Conservation (phyloP, 1,284 basidiomycete species). For the Blastosporella zonata region DNA sequence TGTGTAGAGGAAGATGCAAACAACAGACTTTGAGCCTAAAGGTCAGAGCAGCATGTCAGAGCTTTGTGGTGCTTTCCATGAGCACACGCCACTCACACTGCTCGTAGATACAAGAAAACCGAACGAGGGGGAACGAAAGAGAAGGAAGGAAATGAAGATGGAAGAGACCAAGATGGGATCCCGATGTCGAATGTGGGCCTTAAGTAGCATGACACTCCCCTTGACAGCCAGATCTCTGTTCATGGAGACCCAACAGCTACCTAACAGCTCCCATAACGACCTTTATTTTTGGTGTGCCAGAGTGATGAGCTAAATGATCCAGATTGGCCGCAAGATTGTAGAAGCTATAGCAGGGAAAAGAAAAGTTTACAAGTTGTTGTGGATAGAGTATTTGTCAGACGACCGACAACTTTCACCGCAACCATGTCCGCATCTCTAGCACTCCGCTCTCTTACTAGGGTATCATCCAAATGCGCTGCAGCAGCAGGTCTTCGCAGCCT, state of each 20-base stretch:
- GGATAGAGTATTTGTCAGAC: slow-evolving; percentile 7
- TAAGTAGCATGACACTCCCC: slow-evolving; percentile 1
- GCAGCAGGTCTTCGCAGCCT: slow-evolving; percentile 18
- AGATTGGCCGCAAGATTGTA: too few relatives aligned
- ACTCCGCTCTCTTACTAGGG: slow-evolving; percentile 9
- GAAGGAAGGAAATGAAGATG: not conserved
- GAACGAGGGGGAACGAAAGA: not conserved
- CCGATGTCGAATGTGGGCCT: not conserved
- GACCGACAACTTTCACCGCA: not conserved
- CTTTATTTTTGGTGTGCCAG: not conserved
- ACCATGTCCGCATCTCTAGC: slow-evolving; percentile 12
- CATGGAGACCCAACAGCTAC: slow-evolving; percentile 10
- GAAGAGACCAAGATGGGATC: slow-evolving; percentile 5
- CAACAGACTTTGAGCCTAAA: slow-evolving; percentile 27
- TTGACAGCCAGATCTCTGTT: slow-evolving; percentile 7
- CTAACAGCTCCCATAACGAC: slow-evolving; percentile 8
- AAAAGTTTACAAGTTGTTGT: not conserved
- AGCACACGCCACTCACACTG: slow-evolving; percentile 29
- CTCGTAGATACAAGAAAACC: slow-evolving; percentile 24
- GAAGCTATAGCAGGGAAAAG: not conserved
- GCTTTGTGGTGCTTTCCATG: not conserved
- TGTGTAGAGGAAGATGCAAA: slow-evolving; percentile 14
- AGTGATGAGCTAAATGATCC: not conserved
- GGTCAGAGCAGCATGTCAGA: slow-evolving; percentile 1
- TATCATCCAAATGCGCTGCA: not conserved